Conservation (phyloP, 176 grass and related monocot species). For the Triticum urartu region DNA sequence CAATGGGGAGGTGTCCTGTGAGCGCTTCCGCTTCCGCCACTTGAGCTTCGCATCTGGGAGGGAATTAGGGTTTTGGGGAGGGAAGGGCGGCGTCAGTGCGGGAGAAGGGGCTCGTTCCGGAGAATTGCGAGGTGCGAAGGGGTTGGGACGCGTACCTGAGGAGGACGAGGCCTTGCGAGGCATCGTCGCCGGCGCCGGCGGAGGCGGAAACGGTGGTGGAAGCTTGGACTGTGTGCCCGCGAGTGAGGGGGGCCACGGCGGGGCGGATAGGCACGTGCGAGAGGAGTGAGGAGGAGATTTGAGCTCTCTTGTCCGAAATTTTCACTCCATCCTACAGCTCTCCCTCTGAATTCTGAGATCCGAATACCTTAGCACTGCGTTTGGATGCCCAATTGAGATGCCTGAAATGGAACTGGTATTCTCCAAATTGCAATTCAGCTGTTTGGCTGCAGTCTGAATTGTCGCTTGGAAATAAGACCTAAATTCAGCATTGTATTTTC, state of each 20-base stretch:
- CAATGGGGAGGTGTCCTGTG: constrained; percentile 40
- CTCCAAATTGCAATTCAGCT: too few species aligned
- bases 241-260: constrained; percentile 34
- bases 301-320: constrained; percentile 30
- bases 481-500: too few species aligned
- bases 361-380: not conserved
- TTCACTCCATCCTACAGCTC: not conserved
- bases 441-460: too few species aligned
- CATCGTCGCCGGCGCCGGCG: constrained; percentile 40
- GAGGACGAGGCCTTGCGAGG: constrained; percentile 68
- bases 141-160: constrained; percentile 56
- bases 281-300: constrained; percentile 18
- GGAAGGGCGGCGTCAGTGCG: not conserved
- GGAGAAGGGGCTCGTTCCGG: not conserved
- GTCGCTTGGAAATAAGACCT: too few species aligned
- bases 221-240: constrained; percentile 12
- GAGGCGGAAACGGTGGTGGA: constrained; percentile 18
- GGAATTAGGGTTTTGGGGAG: constrained; percentile 29
- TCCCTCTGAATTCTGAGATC: constrained; percentile 10
- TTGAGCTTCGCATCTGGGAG: constrained; percentile 77
- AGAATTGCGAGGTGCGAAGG: not conserved
- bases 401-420: too few species aligned
- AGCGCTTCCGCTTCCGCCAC: constrained; percentile 82
- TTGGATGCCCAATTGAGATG: too few species aligned
- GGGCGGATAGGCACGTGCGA: constrained; percentile 40